Evolutionary conservation across 441 rosid species (phyloP).

Genomic region (Croton setiger): DNA sequence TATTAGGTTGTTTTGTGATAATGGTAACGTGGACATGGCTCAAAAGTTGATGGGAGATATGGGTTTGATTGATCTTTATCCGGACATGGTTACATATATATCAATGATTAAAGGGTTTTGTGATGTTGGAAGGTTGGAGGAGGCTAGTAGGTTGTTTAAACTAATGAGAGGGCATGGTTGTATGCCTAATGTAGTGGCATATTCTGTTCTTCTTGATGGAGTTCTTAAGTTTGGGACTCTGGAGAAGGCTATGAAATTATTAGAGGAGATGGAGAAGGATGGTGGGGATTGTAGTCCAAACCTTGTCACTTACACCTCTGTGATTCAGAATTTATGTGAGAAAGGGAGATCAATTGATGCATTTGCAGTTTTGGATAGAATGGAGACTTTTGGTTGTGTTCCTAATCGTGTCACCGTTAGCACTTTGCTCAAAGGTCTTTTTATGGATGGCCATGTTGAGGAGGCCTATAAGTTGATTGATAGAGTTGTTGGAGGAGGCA

Average conservation of each 20-base stretch:
- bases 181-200: constrained; percentile 51
- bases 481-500: constrained; percentile 42
- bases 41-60: constrained; percentile 60
- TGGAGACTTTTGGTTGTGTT: constrained; percentile 50
- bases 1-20: constrained; percentile 61
- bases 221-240: constrained; percentile 46
- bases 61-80: constrained; percentile 57
- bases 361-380: constrained; percentile 61
- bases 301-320: constrained; percentile 61
- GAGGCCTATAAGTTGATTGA: constrained; percentile 56
- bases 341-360: constrained; percentile 52
- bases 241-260: constrained; percentile 55
- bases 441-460: constrained; percentile 39
- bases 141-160: constrained; percentile 52
- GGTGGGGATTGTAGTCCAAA: constrained; percentile 56
- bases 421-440: constrained; percentile 55
- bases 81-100: constrained; percentile 58
- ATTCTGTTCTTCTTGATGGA: constrained; percentile 64
- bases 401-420: constrained; percentile 69
- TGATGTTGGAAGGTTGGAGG: constrained; percentile 48
- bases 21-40: constrained; percentile 55
- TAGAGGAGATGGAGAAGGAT: constrained; percentile 66
- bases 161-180: constrained; percentile 53
- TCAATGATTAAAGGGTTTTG: constrained; percentile 66
- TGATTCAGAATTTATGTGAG: constrained; percentile 57